Base-by-base conservation (phyloP, 129 eudicot genomes). In the Artemisia tridentata region DNA sequence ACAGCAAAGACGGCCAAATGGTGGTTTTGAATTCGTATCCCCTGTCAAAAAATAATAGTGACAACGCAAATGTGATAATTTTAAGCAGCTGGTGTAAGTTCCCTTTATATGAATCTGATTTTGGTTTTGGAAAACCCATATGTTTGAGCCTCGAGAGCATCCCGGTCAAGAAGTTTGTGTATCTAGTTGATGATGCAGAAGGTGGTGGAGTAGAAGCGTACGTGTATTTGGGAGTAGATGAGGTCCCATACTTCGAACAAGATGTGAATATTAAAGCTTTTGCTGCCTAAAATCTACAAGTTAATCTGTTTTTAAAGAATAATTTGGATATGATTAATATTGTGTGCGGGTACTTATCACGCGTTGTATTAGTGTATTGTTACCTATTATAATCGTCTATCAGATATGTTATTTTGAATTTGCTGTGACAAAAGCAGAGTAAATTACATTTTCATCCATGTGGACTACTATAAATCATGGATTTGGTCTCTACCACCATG, bases 91-190 rank as follows among this genome's bases (percentile, higher is more conserved):
- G 63, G 74, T 69, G 64, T 17, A 52, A 8, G 46, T 54, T 69
- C 53, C 51, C 74, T 9, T 31, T 52, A 3, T 69, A 54, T 34
- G 48, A 53, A 16, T 16, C 11, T 69, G 51, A 69, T 69, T 69
- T 69, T 69, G 74, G 74, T n/a, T 51, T 57, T 41, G 74, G 74
- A 14, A 69, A 52, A 14, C 74, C 74, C 19, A 27, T 69, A 15
- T 69, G 52, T 54, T 27, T 52, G 7, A 53, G 74, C 11, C 20
- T 5, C 5, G 73, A 13, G 49, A 25, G 59, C 4, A 4, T n/a
- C 19, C 74, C 74, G 3, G 2, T 69, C 11, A 69, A 27, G 45
- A 69, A 45, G 19, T 0, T 2, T 27, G 13, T 31, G 43, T 7
- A 2, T 53, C 47, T 69, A 16, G 2, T 54, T 1, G 51, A 55